These are phyloP conservation scores for Glycyrrhiza uralensis DNA, from an alignment of 306 rosid species.

Conservation along the genomic window DNA sequence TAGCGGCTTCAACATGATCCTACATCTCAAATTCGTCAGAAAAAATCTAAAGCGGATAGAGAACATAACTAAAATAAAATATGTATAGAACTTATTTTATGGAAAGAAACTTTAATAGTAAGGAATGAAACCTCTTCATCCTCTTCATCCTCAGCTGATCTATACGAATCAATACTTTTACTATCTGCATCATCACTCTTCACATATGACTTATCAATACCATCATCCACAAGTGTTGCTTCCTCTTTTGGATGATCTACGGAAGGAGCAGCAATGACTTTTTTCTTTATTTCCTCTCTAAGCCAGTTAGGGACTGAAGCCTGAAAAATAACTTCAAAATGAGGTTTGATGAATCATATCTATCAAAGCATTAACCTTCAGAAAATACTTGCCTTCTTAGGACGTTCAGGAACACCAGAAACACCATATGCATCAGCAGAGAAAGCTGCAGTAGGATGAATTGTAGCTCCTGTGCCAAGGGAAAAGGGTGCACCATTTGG, in stretches of 20 bases:
- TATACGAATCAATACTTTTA: slow-evolving; percentile 78
- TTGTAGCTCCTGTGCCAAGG: slow-evolving; percentile 53
- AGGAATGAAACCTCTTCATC: slow-evolving; percentile 78
- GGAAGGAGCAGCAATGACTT: slow-evolving; percentile 68
- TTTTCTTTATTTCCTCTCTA: slow-evolving; percentile 90
- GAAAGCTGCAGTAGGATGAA: slow-evolving; percentile 60
- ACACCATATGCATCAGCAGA: slow-evolving; percentile 78
- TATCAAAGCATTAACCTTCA: slow-evolving; percentile 21
- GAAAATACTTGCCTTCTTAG: slow-evolving; percentile 71
- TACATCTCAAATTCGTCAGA: slow-evolving; percentile 25
- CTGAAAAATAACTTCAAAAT: slow-evolving; percentile 45
- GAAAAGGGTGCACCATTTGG: slow-evolving; percentile 56
- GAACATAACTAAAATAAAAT: neutral
- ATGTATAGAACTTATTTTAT: neutral
- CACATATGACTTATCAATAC: slow-evolving; percentile 45
- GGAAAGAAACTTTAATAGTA: slow-evolving; percentile 2
- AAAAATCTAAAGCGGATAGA: slow-evolving; percentile 8
- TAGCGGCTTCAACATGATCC: slow-evolving; percentile 73
- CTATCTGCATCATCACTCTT: slow-evolving; percentile 71
- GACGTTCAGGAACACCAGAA: slow-evolving; percentile 79
- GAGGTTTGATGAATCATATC: slow-evolving; percentile 16
- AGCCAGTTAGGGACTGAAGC: slow-evolving; percentile 98
- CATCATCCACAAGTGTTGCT: slow-evolving; percentile 42
- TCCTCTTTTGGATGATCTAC: slow-evolving; percentile 72
- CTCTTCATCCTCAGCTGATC: slow-evolving; percentile 87